A percentile compares a stretch with the other conserved stretches of the same genome.
Evolutionary conservation across 805 yeast species (phyloP).

Genomic region (Candida coleopterorum): DNA sequence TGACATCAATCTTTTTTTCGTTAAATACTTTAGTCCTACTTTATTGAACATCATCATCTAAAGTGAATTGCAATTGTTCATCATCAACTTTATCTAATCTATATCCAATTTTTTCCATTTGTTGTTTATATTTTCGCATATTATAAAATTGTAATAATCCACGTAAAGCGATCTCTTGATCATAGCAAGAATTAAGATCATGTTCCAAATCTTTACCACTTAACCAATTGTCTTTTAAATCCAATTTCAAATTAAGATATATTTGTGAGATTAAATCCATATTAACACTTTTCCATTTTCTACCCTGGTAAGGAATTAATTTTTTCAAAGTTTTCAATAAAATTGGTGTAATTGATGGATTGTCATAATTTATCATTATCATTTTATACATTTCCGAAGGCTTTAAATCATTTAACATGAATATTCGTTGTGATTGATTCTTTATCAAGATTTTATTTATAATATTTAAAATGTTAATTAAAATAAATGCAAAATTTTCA

Average conservation of each 20-base stretch:
- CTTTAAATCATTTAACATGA: slow-evolving; percentile 56
- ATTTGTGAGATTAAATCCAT: slow-evolving; percentile 92
- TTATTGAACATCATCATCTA: slow-evolving; percentile 12
- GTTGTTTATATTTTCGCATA: slow-evolving; percentile 47
- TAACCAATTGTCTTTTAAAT: slow-evolving; percentile 82
- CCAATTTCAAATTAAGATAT: slow-evolving; percentile 67
- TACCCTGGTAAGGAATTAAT: slow-evolving; percentile 84
- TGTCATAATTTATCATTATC: slow-evolving; percentile 52
- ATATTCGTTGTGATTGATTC: slow-evolving; percentile 65
- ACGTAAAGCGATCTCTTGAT: slow-evolving; percentile 80
- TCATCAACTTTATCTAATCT: slow-evolving; percentile 22
- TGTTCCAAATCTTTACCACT: slow-evolving; percentile 73
- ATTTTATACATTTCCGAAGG: slow-evolving; percentile 61
- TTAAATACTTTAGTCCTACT: too few species aligned
- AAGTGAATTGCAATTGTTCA: slow-evolving; percentile 15
- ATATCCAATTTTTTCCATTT: slow-evolving; percentile 58
- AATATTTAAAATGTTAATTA: slow-evolving; percentile 49
- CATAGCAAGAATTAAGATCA: slow-evolving; percentile 70
- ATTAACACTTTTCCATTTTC: slow-evolving; percentile 88
- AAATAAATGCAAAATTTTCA: slow-evolving; percentile 41
- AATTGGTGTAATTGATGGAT: slow-evolving; percentile 59
- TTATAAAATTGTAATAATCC: slow-evolving; percentile 77
- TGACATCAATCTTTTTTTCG: background rate
- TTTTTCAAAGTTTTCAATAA: slow-evolving; percentile 71
- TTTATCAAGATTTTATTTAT: slow-evolving; percentile 56